Percentiles rank a stretch among this genome's conserved stretches.
These are phyloP conservation scores for Coemansia sp. DNA, from an alignment of 192 early-diverging fungal species.

Conservation along the genomic window DNA sequence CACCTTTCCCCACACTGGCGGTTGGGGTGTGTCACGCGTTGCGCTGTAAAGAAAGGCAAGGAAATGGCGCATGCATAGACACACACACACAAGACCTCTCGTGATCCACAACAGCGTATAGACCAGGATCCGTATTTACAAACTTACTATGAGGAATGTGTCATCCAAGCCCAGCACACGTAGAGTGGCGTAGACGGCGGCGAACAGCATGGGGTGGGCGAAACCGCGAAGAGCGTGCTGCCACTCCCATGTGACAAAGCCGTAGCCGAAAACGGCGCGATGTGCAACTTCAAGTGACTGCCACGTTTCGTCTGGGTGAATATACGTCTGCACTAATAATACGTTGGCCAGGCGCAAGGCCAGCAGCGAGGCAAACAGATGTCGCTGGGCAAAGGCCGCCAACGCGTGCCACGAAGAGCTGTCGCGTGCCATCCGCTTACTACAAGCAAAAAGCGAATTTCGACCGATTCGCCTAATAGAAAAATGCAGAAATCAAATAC, in stretches of 20 bases:
- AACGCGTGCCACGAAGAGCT: background rate
- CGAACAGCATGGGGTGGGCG: constrained; percentile 84
- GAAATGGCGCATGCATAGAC: background rate
- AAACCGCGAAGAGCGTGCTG: constrained; percentile 72
- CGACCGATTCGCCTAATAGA: background rate
- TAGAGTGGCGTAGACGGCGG: constrained; percentile 67
- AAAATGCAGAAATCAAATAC: background rate
- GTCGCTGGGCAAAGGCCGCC: background rate
- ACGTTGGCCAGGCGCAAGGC: constrained; percentile 37
- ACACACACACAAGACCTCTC: background rate
- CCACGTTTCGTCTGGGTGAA: constrained; percentile 97
- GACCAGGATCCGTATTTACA: background rate
- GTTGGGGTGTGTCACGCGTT: background rate
- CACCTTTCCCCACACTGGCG: background rate
- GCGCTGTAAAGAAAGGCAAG: background rate
- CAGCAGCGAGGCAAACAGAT: constrained; percentile 23
- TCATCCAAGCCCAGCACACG: constrained; percentile 61
- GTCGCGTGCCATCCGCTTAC: background rate
- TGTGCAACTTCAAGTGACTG: constrained; percentile 93
- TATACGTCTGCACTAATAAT: constrained; percentile 64
- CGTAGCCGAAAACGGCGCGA: constrained; percentile 80
- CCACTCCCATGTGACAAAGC: constrained; percentile 97
- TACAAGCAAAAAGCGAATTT: background rate
- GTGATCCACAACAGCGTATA: background rate
- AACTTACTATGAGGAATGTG: constrained; percentile 62